Evolutionary conservation across 768 basidiomycete genomes (phyloP).

Genomic region (Rhodosporidiobolus odoratus): DNA sequence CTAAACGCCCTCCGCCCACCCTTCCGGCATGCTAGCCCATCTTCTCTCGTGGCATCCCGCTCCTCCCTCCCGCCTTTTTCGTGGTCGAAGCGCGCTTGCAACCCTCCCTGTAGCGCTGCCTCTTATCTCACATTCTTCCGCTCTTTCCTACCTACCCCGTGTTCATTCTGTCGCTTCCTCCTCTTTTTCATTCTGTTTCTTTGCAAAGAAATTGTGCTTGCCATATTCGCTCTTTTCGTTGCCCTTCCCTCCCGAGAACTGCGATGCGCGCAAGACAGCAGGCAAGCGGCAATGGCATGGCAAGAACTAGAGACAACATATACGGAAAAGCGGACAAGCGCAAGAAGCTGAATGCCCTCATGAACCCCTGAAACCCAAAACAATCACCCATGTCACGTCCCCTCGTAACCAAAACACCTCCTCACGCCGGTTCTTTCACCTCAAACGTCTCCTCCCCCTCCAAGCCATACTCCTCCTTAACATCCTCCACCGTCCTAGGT

Average conservation of each 20-base stretch:
- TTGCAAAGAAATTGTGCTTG: background rate
- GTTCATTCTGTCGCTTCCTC: background rate
- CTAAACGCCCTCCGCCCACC: conserved; percentile 2
- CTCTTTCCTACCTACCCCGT: background rate
- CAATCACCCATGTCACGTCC: too few relatives aligned
- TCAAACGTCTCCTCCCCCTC: conserved; percentile 36
- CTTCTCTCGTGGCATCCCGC: background rate
- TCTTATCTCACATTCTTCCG: background rate
- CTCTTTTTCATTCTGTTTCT: background rate
- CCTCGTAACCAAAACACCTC: background rate
- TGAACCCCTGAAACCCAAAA: too few relatives aligned
- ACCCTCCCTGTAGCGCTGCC: background rate
- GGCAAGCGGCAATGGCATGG: background rate
- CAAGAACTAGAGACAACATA: background rate
- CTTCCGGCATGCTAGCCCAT: background rate
- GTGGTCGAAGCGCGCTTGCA: background rate
- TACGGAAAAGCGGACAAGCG: too few relatives aligned
- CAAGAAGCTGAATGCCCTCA: too few relatives aligned
- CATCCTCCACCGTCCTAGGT: conserved; percentile 1
- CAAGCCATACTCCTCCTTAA: conserved; percentile 25
- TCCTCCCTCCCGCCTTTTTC: too few relatives aligned
- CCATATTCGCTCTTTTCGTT: background rate
- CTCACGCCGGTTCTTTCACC: background rate
- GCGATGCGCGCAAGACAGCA: background rate
- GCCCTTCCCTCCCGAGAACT: background rate